Evolutionary conservation across 352 stramenopile species (phyloP).

Genomic region (Nannochloropsis limnetica): DNA sequence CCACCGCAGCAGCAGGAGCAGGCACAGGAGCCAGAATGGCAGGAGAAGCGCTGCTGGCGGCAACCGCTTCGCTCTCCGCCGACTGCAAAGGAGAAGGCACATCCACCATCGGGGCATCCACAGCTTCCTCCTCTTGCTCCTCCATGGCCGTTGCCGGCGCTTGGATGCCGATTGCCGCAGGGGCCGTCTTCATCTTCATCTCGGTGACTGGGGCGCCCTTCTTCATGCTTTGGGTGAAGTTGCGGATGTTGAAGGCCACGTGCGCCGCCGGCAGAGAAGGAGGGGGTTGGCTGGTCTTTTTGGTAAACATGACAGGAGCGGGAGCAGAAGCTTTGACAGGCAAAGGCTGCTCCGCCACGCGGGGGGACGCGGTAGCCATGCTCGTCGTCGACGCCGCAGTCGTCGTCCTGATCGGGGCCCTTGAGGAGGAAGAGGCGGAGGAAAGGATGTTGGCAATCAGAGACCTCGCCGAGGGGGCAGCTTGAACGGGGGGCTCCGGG

Average conservation of each 20-base stretch:
- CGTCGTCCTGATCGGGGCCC: background rate
- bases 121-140: background rate
- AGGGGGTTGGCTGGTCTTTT: background rate
- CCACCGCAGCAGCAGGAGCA: background rate
- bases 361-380: background rate
- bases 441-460: slow-evolving; percentile 18
- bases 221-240: background rate
- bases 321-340: background rate
- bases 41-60: background rate
- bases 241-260: background rate
- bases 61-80: background rate
- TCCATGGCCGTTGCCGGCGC: background rate
- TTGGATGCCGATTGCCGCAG: background rate
- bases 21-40: background rate
- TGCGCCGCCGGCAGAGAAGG: background rate
- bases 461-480: background rate
- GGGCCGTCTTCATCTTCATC: background rate
- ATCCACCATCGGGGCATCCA: background rate
- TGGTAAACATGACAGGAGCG: background rate
- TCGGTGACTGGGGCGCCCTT: background rate
- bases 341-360: background rate
- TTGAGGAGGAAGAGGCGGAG: background rate
- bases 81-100: background rate
- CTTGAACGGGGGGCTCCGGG: background rate
- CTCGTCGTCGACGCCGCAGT: background rate